phyloP scores from a whole-genome alignment of 805 yeast genomes.

The Lipomyces mesembrius region DNA sequence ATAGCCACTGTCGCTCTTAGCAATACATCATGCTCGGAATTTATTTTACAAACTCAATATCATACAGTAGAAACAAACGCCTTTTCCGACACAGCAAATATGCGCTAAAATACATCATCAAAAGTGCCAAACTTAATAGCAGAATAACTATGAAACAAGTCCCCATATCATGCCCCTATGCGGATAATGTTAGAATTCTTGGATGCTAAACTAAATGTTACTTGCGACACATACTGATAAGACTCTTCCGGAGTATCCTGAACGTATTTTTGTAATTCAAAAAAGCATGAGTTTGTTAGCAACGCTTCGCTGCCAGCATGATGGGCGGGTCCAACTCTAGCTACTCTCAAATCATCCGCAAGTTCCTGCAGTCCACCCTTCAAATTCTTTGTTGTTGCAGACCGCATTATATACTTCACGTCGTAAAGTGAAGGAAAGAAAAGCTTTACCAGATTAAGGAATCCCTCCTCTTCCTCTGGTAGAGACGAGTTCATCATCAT shows the following conservation, averaged over 20 bases:
- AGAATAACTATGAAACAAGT: constrained; percentile 42
- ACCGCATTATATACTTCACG: constrained; percentile 59
- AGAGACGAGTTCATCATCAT: constrained; percentile 73
- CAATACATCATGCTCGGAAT: not conserved
- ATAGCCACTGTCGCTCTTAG: not conserved
- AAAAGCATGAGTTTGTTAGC: constrained; percentile 51
- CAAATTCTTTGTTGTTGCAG: constrained; percentile 39
- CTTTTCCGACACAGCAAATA: not conserved
- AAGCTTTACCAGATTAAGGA: constrained; percentile 66
- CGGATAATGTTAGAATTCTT: not conserved
- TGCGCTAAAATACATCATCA: constrained; percentile 1
- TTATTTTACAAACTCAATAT: not conserved
- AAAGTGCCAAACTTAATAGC: not conserved
- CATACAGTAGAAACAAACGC: constrained; percentile 8
- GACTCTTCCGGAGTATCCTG: constrained; percentile 24
- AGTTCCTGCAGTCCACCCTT: constrained; percentile 47
- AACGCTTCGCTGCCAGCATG: constrained; percentile 54
- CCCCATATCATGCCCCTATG: constrained; percentile 47
- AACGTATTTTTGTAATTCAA: constrained; percentile 46
- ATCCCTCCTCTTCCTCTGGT: constrained; percentile 81
- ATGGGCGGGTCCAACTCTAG: constrained; percentile 46
- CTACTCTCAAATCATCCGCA: constrained; percentile 52
- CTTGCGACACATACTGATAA: constrained; percentile 17
- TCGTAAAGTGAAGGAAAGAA: constrained; percentile 86
- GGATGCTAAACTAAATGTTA: not conserved